Base-by-base conservation (phyloP, 495 filamentous ascomycete species). In the Podospora pseudoanserina region DNA sequence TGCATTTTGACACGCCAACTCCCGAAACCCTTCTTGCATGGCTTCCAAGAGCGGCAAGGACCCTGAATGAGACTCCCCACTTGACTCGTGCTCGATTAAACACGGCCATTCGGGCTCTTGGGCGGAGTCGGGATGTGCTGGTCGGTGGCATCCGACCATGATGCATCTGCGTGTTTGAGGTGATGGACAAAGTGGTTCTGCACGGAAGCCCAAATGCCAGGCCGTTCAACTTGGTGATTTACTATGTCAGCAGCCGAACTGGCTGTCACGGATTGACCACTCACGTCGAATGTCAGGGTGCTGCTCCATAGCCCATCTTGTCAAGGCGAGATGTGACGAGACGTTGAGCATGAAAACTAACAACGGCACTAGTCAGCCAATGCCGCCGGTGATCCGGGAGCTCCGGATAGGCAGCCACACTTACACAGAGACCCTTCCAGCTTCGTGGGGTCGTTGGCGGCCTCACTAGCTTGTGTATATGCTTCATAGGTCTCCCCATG, bases 321-420 rank as follows among this genome's bases (percentile, higher is more conserved):
- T 76, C 11, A 76, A 27, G 16, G 65, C 72, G 55, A 73, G n/a
- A n/a, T 69, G 70, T 5, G 72, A 67, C 54, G 70, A 65, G 53
- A 76, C 44, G 26, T 76, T 70, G 62, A 76, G 71, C 74, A 76
- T 76, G 70, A 76, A 76, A 1, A 67, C 73, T 75, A 59, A 26
- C 9, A n/a, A 15, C 28, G 7, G 18, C 20, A 39, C 65, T 30
- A 65, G 59, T 56, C 54, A 57, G 11, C 13, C 11, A 65, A 60
- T 28, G n/a, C 5, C 1, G 19, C 23, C n/a, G 30, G 4, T 20
- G 27, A 5, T 15, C n/a, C n/a, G 2, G 58, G 11, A 20, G 18
- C n/a, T 28, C 0, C 19, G 56, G 23, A 56, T 7, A 28, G 9
- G 19, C 20, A 26, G 1, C 39, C 3, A 49, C 39, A 68, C 70